phyloP scores from a whole-genome alignment of 306 rosid genomes.

The Coriaria nepalensis region DNA sequence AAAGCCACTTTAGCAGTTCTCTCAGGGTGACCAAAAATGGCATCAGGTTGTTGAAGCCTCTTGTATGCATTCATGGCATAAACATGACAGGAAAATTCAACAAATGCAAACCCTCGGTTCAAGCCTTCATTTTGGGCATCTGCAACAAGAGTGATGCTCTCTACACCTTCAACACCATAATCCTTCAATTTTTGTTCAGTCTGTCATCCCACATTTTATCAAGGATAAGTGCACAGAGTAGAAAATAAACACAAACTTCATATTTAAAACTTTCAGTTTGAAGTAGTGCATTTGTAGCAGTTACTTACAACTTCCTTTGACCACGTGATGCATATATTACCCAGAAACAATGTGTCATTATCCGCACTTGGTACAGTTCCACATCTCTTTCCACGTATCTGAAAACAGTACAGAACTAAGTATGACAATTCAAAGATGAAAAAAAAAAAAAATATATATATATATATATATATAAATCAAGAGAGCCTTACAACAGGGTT shows the following conservation, averaged over 20 bases:
- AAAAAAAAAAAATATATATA: too few species aligned
- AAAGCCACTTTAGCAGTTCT: conserved; percentile 79
- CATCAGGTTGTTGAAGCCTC: conserved; percentile 84
- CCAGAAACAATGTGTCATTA: conserved; percentile 57
- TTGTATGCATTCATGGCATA: conserved; percentile 75
- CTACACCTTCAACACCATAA: conserved; percentile 60
- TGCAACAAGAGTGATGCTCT: conserved; percentile 52
- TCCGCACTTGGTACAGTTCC: conserved; percentile 70
- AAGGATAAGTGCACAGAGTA: conserved; percentile 3
- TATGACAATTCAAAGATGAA: too few species aligned
- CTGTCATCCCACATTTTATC: conserved; percentile 32
- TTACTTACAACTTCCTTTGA: conserved; percentile 66
- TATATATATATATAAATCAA: too few species aligned
- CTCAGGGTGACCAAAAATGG: conserved; percentile 69
- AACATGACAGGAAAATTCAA: conserved; percentile 58
- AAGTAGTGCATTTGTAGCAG: neutral
- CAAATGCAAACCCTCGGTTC: conserved; percentile 75
- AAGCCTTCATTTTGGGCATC: conserved; percentile 50
- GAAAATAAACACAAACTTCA: conserved; percentile 10
- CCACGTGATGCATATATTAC: conserved; percentile 78
- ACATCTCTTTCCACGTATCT: conserved; percentile 74
- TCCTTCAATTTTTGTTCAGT: conserved; percentile 58
- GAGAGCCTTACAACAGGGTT: conserved; percentile 57
- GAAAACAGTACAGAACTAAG: conserved; percentile 10
- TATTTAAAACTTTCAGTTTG: conserved; percentile 5